These are phyloP conservation scores for Neurospora terricola DNA, from an alignment of 495 filamentous ascomycete genomes.

Conservation along the genomic window DNA sequence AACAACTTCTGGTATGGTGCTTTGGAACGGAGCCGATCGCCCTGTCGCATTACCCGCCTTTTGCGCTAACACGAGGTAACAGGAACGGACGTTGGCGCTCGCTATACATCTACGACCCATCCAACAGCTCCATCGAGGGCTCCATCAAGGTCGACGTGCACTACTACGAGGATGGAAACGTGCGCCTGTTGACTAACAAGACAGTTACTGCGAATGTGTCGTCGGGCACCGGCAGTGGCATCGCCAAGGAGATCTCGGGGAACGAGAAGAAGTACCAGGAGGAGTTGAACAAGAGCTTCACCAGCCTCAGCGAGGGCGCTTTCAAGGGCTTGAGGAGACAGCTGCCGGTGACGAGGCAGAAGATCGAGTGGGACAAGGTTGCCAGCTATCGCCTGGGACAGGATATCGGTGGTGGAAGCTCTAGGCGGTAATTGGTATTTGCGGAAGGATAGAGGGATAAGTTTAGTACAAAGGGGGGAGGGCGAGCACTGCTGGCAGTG, in stretches of 20 bases:
- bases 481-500: not conserved
- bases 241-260: constrained; percentile 63
- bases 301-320: constrained; percentile 75
- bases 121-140: constrained; percentile 51
- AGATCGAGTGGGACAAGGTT: constrained; percentile 99
- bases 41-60: not conserved
- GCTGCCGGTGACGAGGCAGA: constrained; percentile 92
- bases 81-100: constrained; percentile 97
- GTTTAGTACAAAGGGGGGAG: not conserved
- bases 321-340: constrained; percentile 92
- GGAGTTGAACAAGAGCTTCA: constrained; percentile 86
- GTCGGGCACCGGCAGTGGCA: constrained; percentile 51
- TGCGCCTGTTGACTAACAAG: constrained; percentile 80
- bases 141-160: constrained; percentile 81
- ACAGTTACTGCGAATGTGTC: constrained; percentile 49
- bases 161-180: constrained; percentile 99
- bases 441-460: not conserved
- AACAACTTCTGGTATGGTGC: constrained; percentile 83
- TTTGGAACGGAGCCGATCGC: not conserved
- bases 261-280: constrained; percentile 92
- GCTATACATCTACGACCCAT: constrained; percentile 65
- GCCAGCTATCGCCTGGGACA: constrained; percentile 81
- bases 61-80: not conserved
- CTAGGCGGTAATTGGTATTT: constrained; percentile 26
- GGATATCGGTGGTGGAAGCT: constrained; percentile 52